Base-by-base conservation (phyloP, 2,329 filamentous ascomycete species). In the Fusarium kyushuense region DNA sequence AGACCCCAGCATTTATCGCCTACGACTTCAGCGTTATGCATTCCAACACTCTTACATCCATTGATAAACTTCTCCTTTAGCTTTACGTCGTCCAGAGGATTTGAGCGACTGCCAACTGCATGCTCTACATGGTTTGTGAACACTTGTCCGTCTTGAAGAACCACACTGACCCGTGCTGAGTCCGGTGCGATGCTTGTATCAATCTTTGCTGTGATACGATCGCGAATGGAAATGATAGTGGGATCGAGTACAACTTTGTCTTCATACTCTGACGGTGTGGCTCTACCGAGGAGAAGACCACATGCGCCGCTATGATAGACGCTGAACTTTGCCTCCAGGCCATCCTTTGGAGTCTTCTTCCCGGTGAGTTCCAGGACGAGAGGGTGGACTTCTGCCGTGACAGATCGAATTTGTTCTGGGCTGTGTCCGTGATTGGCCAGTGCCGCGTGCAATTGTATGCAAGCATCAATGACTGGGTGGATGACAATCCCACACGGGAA, bases 301-400 rank as follows among this genome's bases (percentile, higher is more conserved):
- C 56, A 58, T 11, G 56, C 56, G 1, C 56, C 51, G 6, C 56
- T 58, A 14, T 58, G 41, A 12, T 58, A 58, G 14, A 56, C 56
- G n/a, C 56, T 56, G 14, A 58, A 58, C 27, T 56, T 58, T 12
- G 51, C 51, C 19, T 58, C 56, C 4, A 58, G 3, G 0, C 51
- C 41, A 16, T 58, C 41, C 3, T 33, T 56, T 23, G 56, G 51
- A 16, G 6, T 29, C 17, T 58, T 56, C n/a, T 58, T 58, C 8
- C 51, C 41, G 0, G 51, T 56, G 1, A 56, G 56, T 35, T 58
- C 51, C 1, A 58, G n/a, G 0, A 58, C 41, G 1, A 56, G 51
- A 16, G 41, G 51, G 4, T 58, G 56, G 3, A 58, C 51, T 19
- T 46, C 17, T 11, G 3, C 40, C 1, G 5, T 11, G 5, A 58